Conservation (phyloP, 805 yeast species). For the Ogataea naganishii region DNA sequence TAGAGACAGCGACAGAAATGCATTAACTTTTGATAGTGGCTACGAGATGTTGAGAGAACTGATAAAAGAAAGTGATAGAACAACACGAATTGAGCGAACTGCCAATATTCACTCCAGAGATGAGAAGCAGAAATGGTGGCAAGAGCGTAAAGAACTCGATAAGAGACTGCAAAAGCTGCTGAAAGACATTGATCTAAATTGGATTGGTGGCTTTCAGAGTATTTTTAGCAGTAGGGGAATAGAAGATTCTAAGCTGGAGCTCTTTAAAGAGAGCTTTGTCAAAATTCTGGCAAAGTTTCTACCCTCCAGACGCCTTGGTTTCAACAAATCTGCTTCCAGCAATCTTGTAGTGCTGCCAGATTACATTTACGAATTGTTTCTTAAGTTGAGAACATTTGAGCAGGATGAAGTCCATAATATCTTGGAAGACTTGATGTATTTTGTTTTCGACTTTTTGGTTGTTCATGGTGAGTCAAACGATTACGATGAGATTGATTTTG, state of each 20-base stretch:
- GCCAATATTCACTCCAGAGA: constrained; percentile 43
- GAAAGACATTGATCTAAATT: constrained; percentile 45
- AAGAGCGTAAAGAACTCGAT: constrained; percentile 54
- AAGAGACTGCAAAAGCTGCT: constrained; percentile 43
- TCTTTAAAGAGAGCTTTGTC: constrained; percentile 30
- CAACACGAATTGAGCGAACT: constrained; percentile 49
- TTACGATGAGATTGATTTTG: constrained; percentile 58
- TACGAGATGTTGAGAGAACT: constrained; percentile 38
- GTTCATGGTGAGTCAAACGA: constrained; percentile 59
- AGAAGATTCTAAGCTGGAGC: constrained; percentile 15
- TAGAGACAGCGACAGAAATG: constrained; percentile 33
- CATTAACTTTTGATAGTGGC: constrained; percentile 36
- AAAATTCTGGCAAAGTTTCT: constrained; percentile 33
- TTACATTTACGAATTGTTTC: constrained; percentile 40
- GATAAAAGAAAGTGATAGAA: constrained; percentile 50
- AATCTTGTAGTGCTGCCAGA: constrained; percentile 29
- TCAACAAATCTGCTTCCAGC: constrained; percentile 2
- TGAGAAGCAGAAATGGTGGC: constrained; percentile 75
- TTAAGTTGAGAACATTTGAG: constrained; percentile 32
- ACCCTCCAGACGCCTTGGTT: constrained; percentile 21
- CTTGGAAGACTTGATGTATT: constrained; percentile 57
- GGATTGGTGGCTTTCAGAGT: constrained; percentile 76
- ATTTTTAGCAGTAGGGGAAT: constrained; percentile 36
- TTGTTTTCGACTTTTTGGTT: constrained; percentile 49
- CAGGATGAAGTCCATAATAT: constrained; percentile 24